Conservation (phyloP, 2,329 filamentous ascomycete genomes). For the Trichoderma sp. region DNA sequence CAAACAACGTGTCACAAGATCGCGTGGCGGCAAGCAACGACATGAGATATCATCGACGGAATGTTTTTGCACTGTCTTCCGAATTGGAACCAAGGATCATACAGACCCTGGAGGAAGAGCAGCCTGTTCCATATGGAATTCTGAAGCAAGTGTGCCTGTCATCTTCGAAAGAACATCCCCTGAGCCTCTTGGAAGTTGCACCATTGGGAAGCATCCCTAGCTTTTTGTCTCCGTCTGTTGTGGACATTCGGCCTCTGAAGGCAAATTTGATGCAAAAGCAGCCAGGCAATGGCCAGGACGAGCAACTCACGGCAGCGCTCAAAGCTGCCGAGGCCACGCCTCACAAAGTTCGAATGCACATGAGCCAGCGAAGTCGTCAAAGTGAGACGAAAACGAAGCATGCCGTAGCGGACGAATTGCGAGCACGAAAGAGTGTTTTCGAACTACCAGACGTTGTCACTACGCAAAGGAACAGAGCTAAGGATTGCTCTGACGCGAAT, state of each 20-base stretch:
- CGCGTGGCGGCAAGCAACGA: not conserved
- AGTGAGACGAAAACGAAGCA: not conserved
- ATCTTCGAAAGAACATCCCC: not conserved
- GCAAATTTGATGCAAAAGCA: not conserved
- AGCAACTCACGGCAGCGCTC: slow-evolving; percentile 20
- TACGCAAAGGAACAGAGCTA: not conserved
- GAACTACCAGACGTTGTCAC: not conserved
- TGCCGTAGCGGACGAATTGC: not conserved
- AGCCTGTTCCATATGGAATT: not conserved
- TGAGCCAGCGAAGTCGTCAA: not conserved
- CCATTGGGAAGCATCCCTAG: not conserved
- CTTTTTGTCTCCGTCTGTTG: not conserved
- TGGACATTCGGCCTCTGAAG: slow-evolving; percentile 5
- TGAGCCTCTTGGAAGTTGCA: slow-evolving; percentile 14
- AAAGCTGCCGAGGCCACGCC: slow-evolving; percentile 17
- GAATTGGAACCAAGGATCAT: not conserved
- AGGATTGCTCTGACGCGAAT: not conserved
- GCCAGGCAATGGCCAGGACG: slow-evolving; percentile 12
- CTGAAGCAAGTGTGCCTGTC: slow-evolving; percentile 7
- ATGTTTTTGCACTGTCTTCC: not conserved
- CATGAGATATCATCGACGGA: not conserved
- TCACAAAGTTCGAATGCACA: not conserved
- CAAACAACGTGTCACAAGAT: not conserved
- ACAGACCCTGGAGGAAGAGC: not conserved
- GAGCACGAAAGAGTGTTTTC: not conserved